Conservation (phyloP, 129 eudicot genomes). For the Flaveria linearis region DNA sequence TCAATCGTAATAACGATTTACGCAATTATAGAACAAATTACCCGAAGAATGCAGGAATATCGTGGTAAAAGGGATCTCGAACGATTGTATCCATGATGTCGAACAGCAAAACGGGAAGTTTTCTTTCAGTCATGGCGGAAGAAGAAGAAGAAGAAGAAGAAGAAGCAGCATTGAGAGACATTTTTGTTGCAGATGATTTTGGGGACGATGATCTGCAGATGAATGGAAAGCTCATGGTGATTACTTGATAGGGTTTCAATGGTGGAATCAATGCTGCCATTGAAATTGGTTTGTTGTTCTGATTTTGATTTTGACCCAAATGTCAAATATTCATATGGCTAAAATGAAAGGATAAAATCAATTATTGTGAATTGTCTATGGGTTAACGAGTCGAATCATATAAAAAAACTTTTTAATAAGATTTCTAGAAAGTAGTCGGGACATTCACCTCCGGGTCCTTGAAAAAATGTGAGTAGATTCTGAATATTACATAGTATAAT, state of each 20-base stretch:
- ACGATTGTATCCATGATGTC: conserved; percentile 93
- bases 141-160: background rate
- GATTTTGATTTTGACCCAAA: conserved; percentile 6
- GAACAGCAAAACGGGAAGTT: conserved; percentile 75
- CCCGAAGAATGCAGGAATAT: conserved; percentile 87
- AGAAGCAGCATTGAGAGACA: conserved; percentile 13
- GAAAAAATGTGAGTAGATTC: no score
- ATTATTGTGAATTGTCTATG: no score
- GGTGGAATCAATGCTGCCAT: conserved; percentile 38
- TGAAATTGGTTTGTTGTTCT: background rate
- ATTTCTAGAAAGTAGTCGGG: no score
- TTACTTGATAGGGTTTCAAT: conserved; percentile 33
- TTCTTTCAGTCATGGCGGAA: conserved; percentile 22
- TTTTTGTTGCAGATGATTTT: conserved; percentile 27
- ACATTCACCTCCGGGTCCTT: no score
- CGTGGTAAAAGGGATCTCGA: conserved; percentile 83
- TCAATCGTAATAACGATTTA: background rate
- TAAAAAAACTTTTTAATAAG: no score
- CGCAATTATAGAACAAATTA: conserved; percentile 18
- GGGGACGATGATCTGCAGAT: conserved; percentile 28
- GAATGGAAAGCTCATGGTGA: conserved; percentile 16
- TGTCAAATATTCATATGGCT: background rate
- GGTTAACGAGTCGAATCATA: no score
- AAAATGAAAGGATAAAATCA: background rate
- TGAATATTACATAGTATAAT: no score